phyloP scores from a whole-genome alignment of 352 stramenopile species.

The Globisporangium alternatum region DNA sequence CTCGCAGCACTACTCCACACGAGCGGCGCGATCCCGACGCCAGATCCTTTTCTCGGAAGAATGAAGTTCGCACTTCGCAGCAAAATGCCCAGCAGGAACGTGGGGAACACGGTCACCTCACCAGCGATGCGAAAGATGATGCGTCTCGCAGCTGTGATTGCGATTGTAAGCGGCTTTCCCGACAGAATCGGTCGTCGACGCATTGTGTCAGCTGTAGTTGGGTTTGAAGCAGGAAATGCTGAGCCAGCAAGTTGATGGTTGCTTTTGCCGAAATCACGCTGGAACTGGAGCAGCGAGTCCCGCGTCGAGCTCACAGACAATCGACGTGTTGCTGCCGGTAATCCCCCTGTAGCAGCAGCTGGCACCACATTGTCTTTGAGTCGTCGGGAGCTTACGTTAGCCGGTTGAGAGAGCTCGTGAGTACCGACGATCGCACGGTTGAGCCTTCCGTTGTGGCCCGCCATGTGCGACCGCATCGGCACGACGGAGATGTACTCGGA shows the following conservation, averaged over 20 bases:
- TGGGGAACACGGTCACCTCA: constrained; percentile 33
- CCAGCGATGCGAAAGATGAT: constrained; percentile 44
- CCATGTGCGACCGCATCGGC: constrained; percentile 31
- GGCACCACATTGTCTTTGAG: background rate
- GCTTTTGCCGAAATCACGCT: constrained; percentile 3
- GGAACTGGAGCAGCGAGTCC: constrained; percentile 17
- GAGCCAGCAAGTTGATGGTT: background rate
- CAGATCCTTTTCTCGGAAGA: constrained; percentile 6
- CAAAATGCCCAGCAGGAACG: constrained; percentile 35
- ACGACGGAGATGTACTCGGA: constrained; percentile 70
- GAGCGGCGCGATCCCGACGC: background rate
- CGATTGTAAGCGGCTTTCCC: constrained; percentile 24
- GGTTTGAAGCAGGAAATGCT: background rate
- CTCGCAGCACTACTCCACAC: constrained; percentile 32
- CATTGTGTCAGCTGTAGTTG: background rate
- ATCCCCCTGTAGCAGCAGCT: background rate
- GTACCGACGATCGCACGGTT: background rate
- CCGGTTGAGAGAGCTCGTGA: background rate
- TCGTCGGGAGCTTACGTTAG: background rate
- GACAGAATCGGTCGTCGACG: constrained; percentile 10
- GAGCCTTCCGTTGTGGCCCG: background rate
- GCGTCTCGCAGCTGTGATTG: constrained; percentile 31
- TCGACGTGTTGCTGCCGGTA: background rate
- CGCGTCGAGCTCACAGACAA: constrained; percentile 5
- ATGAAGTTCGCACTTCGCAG: constrained; percentile 45